Percentiles rank a stretch among this genome's conserved stretches.
Evolutionary conservation across 129 eudicot genomes (phyloP).

Genomic region (Helianthus tuberosus): DNA sequence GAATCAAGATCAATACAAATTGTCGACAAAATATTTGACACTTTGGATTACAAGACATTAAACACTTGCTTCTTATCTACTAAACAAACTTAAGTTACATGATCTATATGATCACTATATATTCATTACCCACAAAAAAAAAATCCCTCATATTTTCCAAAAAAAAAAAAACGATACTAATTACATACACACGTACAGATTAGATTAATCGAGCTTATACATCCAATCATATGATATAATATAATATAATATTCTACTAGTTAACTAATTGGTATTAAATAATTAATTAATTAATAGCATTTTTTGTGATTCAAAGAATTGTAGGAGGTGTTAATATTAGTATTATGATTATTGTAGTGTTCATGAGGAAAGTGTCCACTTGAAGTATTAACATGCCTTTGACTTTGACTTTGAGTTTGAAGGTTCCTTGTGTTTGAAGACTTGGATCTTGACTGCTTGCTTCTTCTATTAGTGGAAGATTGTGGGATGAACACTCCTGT

Average conservation of each 20-base stretch:
- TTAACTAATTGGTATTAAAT: slow-evolving; percentile 14
- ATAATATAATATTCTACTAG: slow-evolving; percentile 8
- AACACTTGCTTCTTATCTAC: slow-evolving; percentile 1
- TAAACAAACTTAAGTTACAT: slow-evolving; percentile 4
- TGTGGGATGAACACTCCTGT: slow-evolving; percentile 94
- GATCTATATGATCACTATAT: slow-evolving; percentile 32
- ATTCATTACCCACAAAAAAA: neutral
- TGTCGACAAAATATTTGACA: slow-evolving; percentile 26
- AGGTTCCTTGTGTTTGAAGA: slow-evolving; percentile 44
- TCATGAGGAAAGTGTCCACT: slow-evolving; percentile 44
- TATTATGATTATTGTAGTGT: slow-evolving; percentile 28
- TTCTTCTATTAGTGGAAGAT: slow-evolving; percentile 56
- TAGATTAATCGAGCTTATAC: slow-evolving; percentile 32
- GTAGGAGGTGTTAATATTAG: slow-evolving; percentile 32
- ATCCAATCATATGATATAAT: slow-evolving; percentile 5
- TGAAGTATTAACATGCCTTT: slow-evolving; percentile 45
- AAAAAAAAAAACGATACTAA: neutral
- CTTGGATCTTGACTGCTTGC: slow-evolving; percentile 53
- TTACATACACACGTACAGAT: slow-evolving; percentile 37
- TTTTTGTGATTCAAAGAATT: slow-evolving; percentile 54
- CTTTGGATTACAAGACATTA: slow-evolving; percentile 15
- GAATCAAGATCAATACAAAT: slow-evolving; percentile 26
- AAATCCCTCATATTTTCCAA: neutral
- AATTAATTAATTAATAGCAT: slow-evolving; percentile 22
- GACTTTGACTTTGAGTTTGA: slow-evolving; percentile 32